phyloP scores from a whole-genome alignment of 306 rosid species.

The Mimosa bimucronata region DNA sequence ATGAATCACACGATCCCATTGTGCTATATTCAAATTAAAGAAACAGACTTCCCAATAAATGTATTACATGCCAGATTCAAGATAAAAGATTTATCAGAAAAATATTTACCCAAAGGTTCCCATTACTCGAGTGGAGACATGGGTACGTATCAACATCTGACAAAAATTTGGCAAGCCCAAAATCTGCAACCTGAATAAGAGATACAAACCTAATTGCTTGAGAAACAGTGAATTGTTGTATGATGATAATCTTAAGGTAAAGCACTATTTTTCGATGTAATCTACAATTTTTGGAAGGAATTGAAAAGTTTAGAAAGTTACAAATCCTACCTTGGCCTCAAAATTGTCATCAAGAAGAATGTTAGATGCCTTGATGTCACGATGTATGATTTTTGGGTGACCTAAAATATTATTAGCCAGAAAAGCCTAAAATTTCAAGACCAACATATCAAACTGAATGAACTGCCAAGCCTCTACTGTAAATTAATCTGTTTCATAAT shows the following conservation, averaged over 20 bases:
- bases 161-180: constrained; percentile 66
- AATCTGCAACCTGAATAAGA: constrained; percentile 62
- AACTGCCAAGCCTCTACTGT: neutral
- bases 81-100: constrained; percentile 5
- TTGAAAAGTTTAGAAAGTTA: neutral
- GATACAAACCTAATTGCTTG: neutral
- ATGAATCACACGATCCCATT: too few relatives aligned
- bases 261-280: too few relatives aligned
- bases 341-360: constrained; percentile 62
- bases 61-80: constrained; percentile 3
- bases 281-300: constrained; percentile 9
- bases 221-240: constrained; percentile 15
- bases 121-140: constrained; percentile 73
- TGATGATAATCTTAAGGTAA: too few relatives aligned
- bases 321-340: constrained; percentile 57
- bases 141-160: constrained; percentile 62
- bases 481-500: neutral
- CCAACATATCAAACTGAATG: constrained; percentile 2
- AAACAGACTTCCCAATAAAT: neutral
- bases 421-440: constrained; percentile 10
- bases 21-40: neutral
- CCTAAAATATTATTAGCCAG: constrained; percentile 44
- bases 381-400: constrained; percentile 65
- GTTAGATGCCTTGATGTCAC: constrained; percentile 74
- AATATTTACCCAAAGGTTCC: constrained; percentile 72